Base-by-base conservation (phyloP, 2,329 filamentous ascomycete genomes). In the Alternaria sp. region DNA sequence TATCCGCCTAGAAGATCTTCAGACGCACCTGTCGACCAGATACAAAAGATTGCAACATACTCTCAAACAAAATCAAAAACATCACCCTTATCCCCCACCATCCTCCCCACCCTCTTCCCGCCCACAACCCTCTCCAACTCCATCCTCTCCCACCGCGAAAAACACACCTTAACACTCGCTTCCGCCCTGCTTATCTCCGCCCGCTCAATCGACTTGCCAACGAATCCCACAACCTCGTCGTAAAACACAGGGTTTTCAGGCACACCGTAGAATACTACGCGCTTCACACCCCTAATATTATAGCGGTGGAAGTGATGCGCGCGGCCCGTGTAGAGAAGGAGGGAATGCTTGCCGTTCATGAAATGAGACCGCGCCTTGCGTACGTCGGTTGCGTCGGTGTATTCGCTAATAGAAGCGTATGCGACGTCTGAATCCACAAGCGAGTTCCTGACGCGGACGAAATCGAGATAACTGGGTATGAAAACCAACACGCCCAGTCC, bases 231-330 rank as follows among this genome's bases (percentile, higher is more conserved):
- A 58, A 95, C 85, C 82, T 96, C 93, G 43, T 86, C 85, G 78
- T 95, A 96, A 72, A 96, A 95, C 20, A 87, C 78, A 25, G 92
- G 91, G 77, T 97, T 97, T 72, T 98, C 95, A 0, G 96, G 96
- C 30, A 97, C 80, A 1, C 90, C 92, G 78, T 98, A 98, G 84
- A 97, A 91, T 55, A 97, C 86, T n/a, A 98, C 87, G 44, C 90
- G 86, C 78, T 90, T 90, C 14, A 96, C 93, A 21, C 96, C 96
- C 37, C 89, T 87, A 58, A 99, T 86, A 69, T 88, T 87, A 76
- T 96, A 94, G n/a, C 96, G 87, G 54, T 93, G 89, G 85, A 98
- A 98, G 80, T 99, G 96, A 81, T 99, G 96, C n/a, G 94, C 92
- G 63, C 96, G 90, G 79, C 97, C 95, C 2, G 94, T 33, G 0